Evolutionary conservation across 331 rosid genomes (phyloP), one percentile per base, ranked within the genome.

Genomic region (Erythrophleum ivorense): DNA sequence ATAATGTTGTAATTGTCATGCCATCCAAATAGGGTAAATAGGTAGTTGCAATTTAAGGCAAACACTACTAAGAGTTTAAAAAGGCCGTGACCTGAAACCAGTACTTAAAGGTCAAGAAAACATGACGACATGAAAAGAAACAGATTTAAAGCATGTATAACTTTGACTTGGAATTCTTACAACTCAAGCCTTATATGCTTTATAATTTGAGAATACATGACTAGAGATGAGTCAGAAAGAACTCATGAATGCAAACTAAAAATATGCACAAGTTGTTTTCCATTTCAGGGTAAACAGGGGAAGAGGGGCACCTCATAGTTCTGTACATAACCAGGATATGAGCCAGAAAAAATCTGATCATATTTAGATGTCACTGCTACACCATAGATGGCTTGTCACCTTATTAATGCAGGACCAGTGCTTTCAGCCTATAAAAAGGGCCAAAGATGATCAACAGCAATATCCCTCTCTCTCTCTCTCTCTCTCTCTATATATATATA

Each of bases 351-450:
- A 6, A 38, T 19, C 12, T 55, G 53, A 60, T 55, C 67, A 55
- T 9, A 19, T 36, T 54, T 74, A n/a, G 78, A 59, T 10, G 67
- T 33, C 67, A 74, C 13, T 18, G 67, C 19, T 15, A 38, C 34
- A 11, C 67, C 78, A 74, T 74, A 55, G 40, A 74, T 74, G 67
- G 78, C 67, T 54, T 55, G 78, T n/a, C 78, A 67, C 67, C 67
- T 55, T 12, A 38, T 38, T 21, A 74, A 19, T 57, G 78, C 53
- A 54, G 50, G n/a, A 11, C 67, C 67, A n/a, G 53, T 36, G 64
- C 34, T n/a, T 36, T 55, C 67, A 55, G n/a, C 53, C 78, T 74
- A 67, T 11, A 74, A 38, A 54, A 46, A 29, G 38, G 38, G 12
- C 66, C 62, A 73, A 9, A 36, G 16, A 50, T 52, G 0, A 64